Conservation (phyloP, 2,329 filamentous ascomycete species). For the Neopestalotiopsis clavispora region DNA sequence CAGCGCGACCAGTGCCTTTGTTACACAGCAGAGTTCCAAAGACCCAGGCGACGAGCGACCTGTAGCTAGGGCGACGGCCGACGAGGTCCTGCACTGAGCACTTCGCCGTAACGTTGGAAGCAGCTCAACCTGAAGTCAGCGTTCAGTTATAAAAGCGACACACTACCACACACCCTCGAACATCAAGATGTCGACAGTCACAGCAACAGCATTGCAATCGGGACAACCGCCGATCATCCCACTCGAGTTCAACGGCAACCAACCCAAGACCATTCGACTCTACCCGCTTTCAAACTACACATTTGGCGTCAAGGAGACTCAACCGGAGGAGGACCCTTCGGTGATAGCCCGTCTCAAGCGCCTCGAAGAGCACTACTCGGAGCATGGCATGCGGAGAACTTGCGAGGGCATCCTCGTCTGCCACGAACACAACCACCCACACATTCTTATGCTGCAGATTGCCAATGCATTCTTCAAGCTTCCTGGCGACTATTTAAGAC, state of each 20-base stretch:
- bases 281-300: constrained; percentile 98
- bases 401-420: constrained; percentile 97
- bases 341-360: constrained; percentile 91
- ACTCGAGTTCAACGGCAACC: constrained; percentile 84
- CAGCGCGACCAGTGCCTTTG: background rate
- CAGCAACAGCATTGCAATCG: constrained; percentile 76
- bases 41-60: background rate
- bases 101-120: background rate
- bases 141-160: background rate
- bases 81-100: background rate
- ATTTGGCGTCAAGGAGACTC: constrained; percentile 96
- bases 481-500: constrained; percentile 90
- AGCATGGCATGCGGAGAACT: constrained; percentile 94
- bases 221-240: constrained; percentile 79
- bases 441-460: constrained; percentile 98
- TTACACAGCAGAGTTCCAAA: background rate
- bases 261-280: constrained; percentile 86
- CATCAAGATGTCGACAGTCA: constrained; percentile 79
- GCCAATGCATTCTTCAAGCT: constrained; percentile 99
- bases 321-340: constrained; percentile 96
- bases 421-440: constrained; percentile 98
- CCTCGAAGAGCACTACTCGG: constrained; percentile 91
- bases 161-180: background rate
- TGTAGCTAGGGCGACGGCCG: background rate
- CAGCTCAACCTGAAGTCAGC: background rate